phyloP scores from a whole-genome alignment of 768 basidiomycete genomes.

The Termitomyces bulborhizus region DNA sequence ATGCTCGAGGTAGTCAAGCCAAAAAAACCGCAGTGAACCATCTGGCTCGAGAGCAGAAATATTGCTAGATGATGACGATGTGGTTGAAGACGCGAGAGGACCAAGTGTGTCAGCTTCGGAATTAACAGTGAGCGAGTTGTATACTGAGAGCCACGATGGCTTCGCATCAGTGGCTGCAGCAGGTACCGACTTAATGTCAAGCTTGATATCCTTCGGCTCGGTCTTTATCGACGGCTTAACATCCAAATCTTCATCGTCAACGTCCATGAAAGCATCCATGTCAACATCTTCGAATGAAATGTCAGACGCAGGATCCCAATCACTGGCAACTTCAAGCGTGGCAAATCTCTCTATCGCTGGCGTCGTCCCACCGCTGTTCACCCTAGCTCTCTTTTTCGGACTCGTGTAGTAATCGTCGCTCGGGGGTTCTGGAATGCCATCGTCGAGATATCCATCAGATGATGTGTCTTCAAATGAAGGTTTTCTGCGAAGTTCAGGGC shows the following conservation, averaged over 20 bases:
- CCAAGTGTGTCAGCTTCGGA: constrained; percentile 57
- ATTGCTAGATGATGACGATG: constrained; percentile 28
- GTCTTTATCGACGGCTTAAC: constrained; percentile 28
- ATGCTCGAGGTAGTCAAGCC: constrained; percentile 91
- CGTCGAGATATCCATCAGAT: constrained; percentile 40
- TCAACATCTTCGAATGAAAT: constrained; percentile 48
- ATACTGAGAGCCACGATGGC: constrained; percentile 69
- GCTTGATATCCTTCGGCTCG: constrained; percentile 23
- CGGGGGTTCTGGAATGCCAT: constrained; percentile 26
- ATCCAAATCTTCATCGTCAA: constrained; percentile 47
- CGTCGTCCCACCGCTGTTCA: constrained; percentile 36
- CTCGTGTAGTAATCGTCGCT: constrained; percentile 63
- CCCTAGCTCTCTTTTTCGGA: constrained; percentile 61
- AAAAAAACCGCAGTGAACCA: constrained; percentile 86
- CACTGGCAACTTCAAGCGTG: constrained; percentile 51
- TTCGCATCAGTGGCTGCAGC: constrained; percentile 38
- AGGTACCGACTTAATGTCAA: constrained; percentile 11
- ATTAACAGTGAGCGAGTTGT: constrained; percentile 59
- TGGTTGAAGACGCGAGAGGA: constrained; percentile 28
- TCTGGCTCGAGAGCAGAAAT: constrained; percentile 72
- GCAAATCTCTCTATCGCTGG: constrained; percentile 57
- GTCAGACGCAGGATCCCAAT: constrained; percentile 35
- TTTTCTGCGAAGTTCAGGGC: constrained; percentile 26
- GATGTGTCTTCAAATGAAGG: constrained; percentile 34
- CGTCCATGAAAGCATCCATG: constrained; percentile 55